Evolutionary conservation across 1,139 yeast genomes (phyloP).

Genomic region (Zygoascus sp.): DNA sequence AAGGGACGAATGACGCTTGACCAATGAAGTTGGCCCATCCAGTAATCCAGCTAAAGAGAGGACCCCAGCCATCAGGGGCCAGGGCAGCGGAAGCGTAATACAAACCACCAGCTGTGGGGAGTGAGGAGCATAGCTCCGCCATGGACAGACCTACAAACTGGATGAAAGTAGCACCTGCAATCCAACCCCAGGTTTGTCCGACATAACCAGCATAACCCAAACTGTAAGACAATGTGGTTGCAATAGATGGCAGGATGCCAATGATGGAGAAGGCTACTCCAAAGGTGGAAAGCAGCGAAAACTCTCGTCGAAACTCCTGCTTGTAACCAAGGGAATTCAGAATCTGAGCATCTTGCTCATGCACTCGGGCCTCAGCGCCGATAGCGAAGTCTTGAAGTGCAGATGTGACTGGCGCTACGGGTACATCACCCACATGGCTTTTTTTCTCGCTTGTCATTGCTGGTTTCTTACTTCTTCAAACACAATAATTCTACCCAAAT

Average conservation of each 20-base stretch:
- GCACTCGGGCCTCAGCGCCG: slow-evolving; percentile 7
- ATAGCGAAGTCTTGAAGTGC: slow-evolving; percentile 5
- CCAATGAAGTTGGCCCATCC: slow-evolving; percentile 59
- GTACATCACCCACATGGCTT: not conserved
- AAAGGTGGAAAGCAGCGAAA: slow-evolving; percentile 55
- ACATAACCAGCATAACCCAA: slow-evolving; percentile 51
- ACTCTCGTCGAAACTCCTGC: slow-evolving; percentile 66
- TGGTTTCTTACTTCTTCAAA: too few species aligned
- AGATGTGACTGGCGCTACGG: slow-evolving; percentile 1
- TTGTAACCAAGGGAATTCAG: slow-evolving; percentile 55
- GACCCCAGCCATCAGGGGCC: slow-evolving; percentile 45
- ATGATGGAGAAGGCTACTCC: slow-evolving; percentile 60
- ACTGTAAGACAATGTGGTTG: slow-evolving; percentile 38
- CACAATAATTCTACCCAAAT: too few species aligned
- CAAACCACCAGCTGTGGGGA: slow-evolving; percentile 66
- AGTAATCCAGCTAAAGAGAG: slow-evolving; percentile 50
- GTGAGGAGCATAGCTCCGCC: slow-evolving; percentile 55
- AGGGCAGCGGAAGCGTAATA: slow-evolving; percentile 50
- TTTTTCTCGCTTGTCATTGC: not conserved
- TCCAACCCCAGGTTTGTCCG: slow-evolving; percentile 67
- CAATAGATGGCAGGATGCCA: slow-evolving; percentile 65
- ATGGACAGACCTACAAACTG: slow-evolving; percentile 42
- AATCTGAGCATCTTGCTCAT: slow-evolving; percentile 29
- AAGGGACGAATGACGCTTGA: slow-evolving; percentile 51
- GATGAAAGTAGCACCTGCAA: slow-evolving; percentile 28